Base-by-base conservation (phyloP, 257 asterid genomes). In the Nemophila menziesii region DNA sequence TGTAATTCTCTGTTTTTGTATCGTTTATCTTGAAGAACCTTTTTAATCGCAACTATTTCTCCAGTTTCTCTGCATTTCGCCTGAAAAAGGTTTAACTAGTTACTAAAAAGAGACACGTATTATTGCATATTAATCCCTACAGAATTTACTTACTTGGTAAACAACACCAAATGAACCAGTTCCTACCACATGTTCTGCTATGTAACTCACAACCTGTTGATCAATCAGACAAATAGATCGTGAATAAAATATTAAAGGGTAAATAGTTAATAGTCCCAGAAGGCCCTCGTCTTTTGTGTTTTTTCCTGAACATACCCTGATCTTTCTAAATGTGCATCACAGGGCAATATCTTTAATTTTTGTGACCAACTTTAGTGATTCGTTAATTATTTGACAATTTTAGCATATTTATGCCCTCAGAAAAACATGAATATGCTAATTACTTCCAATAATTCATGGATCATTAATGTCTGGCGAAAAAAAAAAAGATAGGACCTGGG, bases 81-180 rank as follows among this genome's bases (percentile, higher is more conserved):
- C 97, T 87, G 70, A 57, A 27, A 54, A 36, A 65, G 48, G 43
- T 61, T 29, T 46, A 61, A 54, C 44, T 22, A 47, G 38, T 48
- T 18, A 21, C 22, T 23, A 48, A 49, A 39, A 22, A 33, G 47
- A 27, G 47, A 16, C 46, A 44, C 57, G 47, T 18, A 39, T 43
- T 39, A 29, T 7, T 7, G 23, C 29, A 44, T 36, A 8, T 8
- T 43, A 38, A 55, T 36, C 38, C 26, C 24, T 57, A 43, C 51
- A 33, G 24, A 57, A 38, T 17, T 51, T 55, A 53, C 77, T 71
- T 77, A 87, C 97, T 66, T 87, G 97, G 58, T 65, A 78, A 51
- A 87, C 97, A 43, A 87, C 97, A 52, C 97, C 97, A 60, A 87
- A 87, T 27, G 97, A 87, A 55, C 97, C 97, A 23, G 94, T 87